These are phyloP conservation scores for Salix brachista DNA, from an alignment of 345 rosid genomes.

Conservation along the genomic window DNA sequence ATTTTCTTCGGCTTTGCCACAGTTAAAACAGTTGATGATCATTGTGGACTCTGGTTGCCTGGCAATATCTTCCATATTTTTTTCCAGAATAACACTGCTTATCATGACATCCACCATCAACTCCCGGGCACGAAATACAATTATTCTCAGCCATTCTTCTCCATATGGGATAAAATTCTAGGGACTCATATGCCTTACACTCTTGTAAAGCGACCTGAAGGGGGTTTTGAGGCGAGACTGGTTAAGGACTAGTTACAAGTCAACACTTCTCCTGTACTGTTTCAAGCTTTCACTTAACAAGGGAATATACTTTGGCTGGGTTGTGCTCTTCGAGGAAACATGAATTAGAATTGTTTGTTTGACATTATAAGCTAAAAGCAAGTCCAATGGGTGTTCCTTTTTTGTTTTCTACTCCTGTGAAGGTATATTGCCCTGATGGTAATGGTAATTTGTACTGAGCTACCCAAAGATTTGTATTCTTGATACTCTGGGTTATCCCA, in stretches of 20 bases:
- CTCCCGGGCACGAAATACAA: slow-evolving; percentile 64
- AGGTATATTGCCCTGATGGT: slow-evolving; percentile 7
- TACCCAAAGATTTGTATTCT: slow-evolving; percentile 16
- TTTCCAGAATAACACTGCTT: slow-evolving; percentile 62
- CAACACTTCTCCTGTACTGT: slow-evolving; percentile 9
- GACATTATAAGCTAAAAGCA: slow-evolving; percentile 8
- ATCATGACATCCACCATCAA: slow-evolving; percentile 73
- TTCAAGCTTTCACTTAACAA: slow-evolving; percentile 13
- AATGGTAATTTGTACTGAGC: slow-evolving; percentile 11
- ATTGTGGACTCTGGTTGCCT: slow-evolving; percentile 68
- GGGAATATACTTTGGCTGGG: slow-evolving; percentile 11
- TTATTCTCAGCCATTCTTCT: slow-evolving; percentile 77
- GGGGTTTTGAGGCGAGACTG: slow-evolving; percentile 67
- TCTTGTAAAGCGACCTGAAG: slow-evolving; percentile 53
- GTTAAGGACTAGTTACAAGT: slow-evolving; percentile 38
- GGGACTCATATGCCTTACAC: slow-evolving; percentile 64
- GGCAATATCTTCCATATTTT: slow-evolving; percentile 59
- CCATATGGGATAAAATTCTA: slow-evolving; percentile 64
- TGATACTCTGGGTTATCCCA: slow-evolving; percentile 1
- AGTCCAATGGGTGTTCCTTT: slow-evolving; percentile 5
- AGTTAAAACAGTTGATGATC: slow-evolving; percentile 65
- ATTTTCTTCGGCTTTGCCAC: slow-evolving; percentile 65
- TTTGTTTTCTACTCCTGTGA: slow-evolving; percentile 15
- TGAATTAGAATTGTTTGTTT: slow-evolving; percentile 27
- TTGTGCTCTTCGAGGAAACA: slow-evolving; percentile 21